These are phyloP conservation scores for Hypoxylon cercidicola DNA, from an alignment of 495 filamentous ascomycete species.

Conservation along the genomic window DNA sequence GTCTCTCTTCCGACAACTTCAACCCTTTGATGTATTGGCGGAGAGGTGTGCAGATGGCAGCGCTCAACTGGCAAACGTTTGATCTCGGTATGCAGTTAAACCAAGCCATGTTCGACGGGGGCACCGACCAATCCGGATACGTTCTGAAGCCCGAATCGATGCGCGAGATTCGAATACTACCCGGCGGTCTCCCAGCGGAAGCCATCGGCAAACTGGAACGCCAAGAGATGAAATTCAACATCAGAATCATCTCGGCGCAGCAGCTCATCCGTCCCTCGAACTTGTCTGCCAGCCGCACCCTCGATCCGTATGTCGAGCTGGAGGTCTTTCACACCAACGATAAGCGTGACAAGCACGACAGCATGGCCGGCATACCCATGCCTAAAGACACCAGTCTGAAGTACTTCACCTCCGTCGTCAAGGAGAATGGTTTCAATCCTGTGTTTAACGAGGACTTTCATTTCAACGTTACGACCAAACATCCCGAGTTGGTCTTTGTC, in stretches of 20 bases:
- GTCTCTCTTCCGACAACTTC: slow-evolving; percentile 88
- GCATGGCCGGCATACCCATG: slow-evolving; percentile 60
- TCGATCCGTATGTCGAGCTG: slow-evolving; percentile 94
- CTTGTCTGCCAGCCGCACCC: slow-evolving; percentile 72
- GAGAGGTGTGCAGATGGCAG: slow-evolving; percentile 94
- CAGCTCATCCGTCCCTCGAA: slow-evolving; percentile 85
- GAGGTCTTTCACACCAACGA: slow-evolving; percentile 96
- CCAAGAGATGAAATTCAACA: slow-evolving; percentile 81
- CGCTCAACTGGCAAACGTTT: slow-evolving; percentile 98
- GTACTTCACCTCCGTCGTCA: slow-evolving; percentile 78
- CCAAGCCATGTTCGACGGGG: slow-evolving; percentile 97
- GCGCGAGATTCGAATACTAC: slow-evolving; percentile 65
- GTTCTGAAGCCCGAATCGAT: slow-evolving; percentile 91
- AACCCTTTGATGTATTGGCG: slow-evolving; percentile 93
- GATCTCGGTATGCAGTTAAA: slow-evolving; percentile 95
- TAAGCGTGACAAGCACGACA: slow-evolving; percentile 67
- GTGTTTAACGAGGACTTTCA: slow-evolving; percentile 75
- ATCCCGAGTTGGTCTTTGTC: slow-evolving; percentile 92
- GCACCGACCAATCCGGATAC: slow-evolving; percentile 86
- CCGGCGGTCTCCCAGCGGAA: slow-evolving; percentile 56
- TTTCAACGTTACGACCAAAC: slow-evolving; percentile 85
- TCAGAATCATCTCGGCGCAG: slow-evolving; percentile 92
- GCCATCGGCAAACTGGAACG: slow-evolving; percentile 69
- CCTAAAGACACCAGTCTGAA: slow-evolving; percentile 72
- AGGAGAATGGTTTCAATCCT: slow-evolving; percentile 92